Evolutionary conservation across 495 filamentous ascomycete genomes (phyloP), one percentile per base, ranked within the genome.

Genomic region (Penicillium diatomitis): DNA sequence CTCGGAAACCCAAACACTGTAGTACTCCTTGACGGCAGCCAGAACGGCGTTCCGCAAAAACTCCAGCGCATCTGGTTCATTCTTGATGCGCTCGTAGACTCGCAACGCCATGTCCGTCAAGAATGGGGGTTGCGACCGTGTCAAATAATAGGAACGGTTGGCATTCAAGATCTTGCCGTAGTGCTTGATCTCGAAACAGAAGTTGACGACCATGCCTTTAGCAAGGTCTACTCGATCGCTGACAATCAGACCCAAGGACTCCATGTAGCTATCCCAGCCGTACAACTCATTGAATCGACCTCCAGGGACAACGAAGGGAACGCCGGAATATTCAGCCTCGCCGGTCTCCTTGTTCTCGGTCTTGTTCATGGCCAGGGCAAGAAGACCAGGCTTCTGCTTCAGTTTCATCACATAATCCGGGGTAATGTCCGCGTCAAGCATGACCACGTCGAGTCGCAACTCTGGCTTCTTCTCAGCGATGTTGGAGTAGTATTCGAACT

Each of bases 131-230:
- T 98, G 92, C 0, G 94, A 92, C 44, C 92, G 83, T 40, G 79
- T 83, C 36, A 97, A 81, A 58, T 97, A 97, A 75, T 98, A 98
- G 7, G 89, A 86, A 34, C 92, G 83, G 32, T 92, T 98, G 12
- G 92, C 92, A 66, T 97, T 98, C 52, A 96, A 81, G 49, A 97
- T 91, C 69, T 96, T 98, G 48, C 88, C 91, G 63, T 98, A 98
- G 67, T 98, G 94, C 67, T 88, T 83, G 68, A 98, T 96, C 70
- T 87, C 90, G 70, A 98, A 98, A 65, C 86, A 90, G 67, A 97
- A 97, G 69, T 98, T 91, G 54, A 80, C 69, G 32, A 97, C 88
- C 87, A 97, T 97, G 28, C 85, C 78, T 68, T 95, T 94, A 47
- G 87, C 88, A 36, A 98, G 69, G 58, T 95, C 78, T 34, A 85